phyloP scores from a whole-genome alignment of 306 rosid genomes.

The Glycyrrhiza uralensis region DNA sequence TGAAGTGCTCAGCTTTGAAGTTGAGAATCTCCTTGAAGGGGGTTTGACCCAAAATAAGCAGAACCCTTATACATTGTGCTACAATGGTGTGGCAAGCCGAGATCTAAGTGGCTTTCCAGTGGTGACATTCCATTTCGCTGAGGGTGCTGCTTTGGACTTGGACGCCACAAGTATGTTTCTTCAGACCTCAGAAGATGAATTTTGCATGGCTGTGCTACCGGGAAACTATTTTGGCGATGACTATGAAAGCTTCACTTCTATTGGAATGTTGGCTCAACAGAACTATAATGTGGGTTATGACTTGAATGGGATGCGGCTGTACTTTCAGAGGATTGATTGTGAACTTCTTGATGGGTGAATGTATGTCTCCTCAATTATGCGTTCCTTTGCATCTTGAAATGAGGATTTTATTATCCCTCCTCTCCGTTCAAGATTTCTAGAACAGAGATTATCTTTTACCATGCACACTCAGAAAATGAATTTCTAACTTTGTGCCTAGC shows the following conservation, averaged over 20 bases:
- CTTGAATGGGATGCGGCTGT: neutral
- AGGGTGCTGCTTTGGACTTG: slow-evolving; percentile 6
- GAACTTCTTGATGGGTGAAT: slow-evolving; percentile 16
- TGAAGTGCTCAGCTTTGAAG: slow-evolving; percentile 12
- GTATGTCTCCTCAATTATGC: neutral
- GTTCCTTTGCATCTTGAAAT: neutral
- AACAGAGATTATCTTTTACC: neutral
- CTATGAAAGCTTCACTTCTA: slow-evolving; percentile 11
- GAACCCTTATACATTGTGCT: slow-evolving; percentile 12
- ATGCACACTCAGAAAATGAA: neutral
- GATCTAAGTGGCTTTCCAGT: slow-evolving; percentile 12
- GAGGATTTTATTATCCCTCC: neutral
- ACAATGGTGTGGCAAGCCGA: neutral
- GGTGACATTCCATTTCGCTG: slow-evolving; percentile 18
- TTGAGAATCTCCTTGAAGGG: slow-evolving; percentile 10
- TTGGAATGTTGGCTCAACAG: slow-evolving; percentile 16
- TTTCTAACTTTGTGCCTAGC: no score
- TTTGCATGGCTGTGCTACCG: slow-evolving; percentile 23
- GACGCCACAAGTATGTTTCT: neutral
- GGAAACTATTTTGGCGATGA: slow-evolving; percentile 14
- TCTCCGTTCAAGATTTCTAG: neutral
- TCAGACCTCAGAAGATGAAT: neutral
- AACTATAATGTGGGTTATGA: slow-evolving; percentile 21
- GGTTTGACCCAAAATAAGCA: neutral
- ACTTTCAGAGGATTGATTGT: slow-evolving; percentile 7